These are phyloP conservation scores for Cordyceps cicadae DNA, from an alignment of 2,329 filamentous ascomycete genomes.

Conservation along the genomic window DNA sequence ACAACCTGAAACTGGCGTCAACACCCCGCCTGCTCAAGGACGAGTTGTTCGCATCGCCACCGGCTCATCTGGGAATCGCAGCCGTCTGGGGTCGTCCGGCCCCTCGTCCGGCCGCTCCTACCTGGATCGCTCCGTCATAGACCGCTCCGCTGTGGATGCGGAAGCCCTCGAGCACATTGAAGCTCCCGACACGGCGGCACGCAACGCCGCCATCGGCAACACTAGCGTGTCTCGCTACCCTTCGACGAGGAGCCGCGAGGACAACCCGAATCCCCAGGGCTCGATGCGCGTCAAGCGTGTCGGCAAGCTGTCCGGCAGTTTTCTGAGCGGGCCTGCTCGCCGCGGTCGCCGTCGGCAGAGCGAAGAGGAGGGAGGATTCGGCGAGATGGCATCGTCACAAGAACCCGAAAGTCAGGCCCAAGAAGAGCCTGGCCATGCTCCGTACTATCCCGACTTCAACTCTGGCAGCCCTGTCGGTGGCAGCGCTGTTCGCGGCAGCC, in stretches of 20 bases:
- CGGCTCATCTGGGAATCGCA: conserved; percentile 40
- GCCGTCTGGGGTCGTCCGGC: conserved; percentile 28
- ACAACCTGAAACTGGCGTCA: conserved; percentile 32
- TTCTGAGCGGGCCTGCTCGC: conserved; percentile 71
- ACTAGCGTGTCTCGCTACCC: conserved; percentile 46
- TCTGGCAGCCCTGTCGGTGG: conserved; percentile 53
- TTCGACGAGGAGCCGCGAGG: conserved; percentile 46
- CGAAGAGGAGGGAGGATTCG: conserved; percentile 47
- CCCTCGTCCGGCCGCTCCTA: conserved; percentile 29
- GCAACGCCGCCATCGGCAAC: conserved; percentile 37
- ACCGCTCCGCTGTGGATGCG: conserved; percentile 29
- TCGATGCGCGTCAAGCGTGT: conserved; percentile 72
- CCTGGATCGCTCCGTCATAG: conserved; percentile 25
- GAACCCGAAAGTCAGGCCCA: conserved; percentile 33
- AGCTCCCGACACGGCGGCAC: conserved; percentile 41
- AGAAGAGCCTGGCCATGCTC: conserved; percentile 26
- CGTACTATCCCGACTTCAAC: conserved; percentile 31
- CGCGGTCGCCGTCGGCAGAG: conserved; percentile 61
- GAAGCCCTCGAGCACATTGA: conserved; percentile 38
- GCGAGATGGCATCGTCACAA: conserved; percentile 7
- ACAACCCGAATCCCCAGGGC: conserved; percentile 58
- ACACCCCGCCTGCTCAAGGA: conserved; percentile 47
- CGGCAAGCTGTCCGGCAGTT: conserved; percentile 66
- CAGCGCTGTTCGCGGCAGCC: conserved; percentile 34
- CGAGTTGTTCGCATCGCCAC: conserved; percentile 48